Evolutionary conservation across 2,329 filamentous ascomycete species (phyloP).

Genomic region (Ophiostoma sp.): DNA sequence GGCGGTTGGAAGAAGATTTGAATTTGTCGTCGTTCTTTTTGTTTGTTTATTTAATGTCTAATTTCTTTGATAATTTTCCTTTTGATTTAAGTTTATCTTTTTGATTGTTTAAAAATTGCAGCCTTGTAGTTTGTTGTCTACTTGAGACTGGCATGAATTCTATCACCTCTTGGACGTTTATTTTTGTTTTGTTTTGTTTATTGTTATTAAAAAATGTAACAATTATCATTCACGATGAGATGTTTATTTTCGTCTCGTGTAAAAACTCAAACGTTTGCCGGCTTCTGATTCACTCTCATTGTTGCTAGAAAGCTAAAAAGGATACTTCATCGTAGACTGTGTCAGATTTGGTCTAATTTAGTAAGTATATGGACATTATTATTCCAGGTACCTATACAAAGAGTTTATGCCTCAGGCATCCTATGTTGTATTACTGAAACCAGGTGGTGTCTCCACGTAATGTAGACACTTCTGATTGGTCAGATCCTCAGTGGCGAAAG

Average conservation of each 20-base stretch:
- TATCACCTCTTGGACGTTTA: too few relatives aligned
- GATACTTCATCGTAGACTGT: not conserved
- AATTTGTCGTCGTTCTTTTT: not conserved
- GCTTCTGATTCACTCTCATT: too few relatives aligned
- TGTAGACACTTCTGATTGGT: constrained; percentile 20
- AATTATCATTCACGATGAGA: too few relatives aligned
- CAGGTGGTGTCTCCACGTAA: constrained; percentile 19
- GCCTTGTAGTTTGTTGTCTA: not conserved
- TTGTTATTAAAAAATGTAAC: too few relatives aligned
- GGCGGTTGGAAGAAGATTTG: not conserved
- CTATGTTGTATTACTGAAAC: not conserved
- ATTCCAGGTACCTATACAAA: not conserved
- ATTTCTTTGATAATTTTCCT: not conserved
- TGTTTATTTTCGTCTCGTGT: too few relatives aligned
- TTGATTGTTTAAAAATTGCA: too few relatives aligned
- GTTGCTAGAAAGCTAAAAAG: too few relatives aligned
- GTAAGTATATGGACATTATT: not conserved
- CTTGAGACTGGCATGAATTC: not conserved
- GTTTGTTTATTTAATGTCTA: not conserved
- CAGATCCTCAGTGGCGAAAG: not conserved
- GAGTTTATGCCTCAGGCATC: constrained; percentile 6
- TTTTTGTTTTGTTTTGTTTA: too few relatives aligned
- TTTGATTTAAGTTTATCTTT: too few relatives aligned
- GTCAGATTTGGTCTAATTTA: not conserved
- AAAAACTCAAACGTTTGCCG: too few relatives aligned